Evolutionary conservation across 257 asterid genomes (phyloP).

Genomic region (Nemophila menziesii): DNA sequence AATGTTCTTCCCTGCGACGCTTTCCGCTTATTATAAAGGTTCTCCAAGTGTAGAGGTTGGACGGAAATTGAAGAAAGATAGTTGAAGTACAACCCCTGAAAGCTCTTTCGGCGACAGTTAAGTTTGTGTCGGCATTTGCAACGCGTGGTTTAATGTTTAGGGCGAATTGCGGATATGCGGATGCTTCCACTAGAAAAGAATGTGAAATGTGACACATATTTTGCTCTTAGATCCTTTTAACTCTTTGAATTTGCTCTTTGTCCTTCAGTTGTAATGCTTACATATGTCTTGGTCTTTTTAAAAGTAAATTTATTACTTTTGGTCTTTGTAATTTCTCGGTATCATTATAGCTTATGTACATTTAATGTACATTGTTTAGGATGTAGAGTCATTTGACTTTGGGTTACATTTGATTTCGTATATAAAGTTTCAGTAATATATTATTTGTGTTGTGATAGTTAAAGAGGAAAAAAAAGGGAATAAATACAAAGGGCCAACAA

Average conservation of each 20-base stretch:
- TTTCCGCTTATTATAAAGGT: conserved; percentile 42
- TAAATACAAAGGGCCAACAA: no score
- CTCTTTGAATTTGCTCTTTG: background rate
- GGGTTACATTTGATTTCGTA: no score
- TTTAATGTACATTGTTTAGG: no score
- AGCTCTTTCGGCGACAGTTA: conserved; percentile 1
- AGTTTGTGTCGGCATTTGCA: conserved; percentile 14
- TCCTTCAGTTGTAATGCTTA: background rate
- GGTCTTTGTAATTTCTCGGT: no score
- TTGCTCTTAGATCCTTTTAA: conserved; percentile 4
- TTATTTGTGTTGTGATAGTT: no score
- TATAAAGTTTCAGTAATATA: no score
- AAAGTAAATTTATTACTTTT: no score
- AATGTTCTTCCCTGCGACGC: conserved; percentile 46
- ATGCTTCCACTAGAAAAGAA: conserved; percentile 1
- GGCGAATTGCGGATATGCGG: conserved; percentile 2
- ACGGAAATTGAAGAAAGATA: background rate
- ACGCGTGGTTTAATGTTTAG: conserved; percentile 3
- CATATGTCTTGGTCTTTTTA: no score
- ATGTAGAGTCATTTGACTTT: no score
- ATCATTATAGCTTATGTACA: no score
- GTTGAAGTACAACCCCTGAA: background rate
- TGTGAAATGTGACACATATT: conserved; percentile 13
- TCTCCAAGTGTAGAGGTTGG: conserved; percentile 24
- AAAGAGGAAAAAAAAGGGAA: no score